Evolutionary conservation across 108 stramenopile genomes (phyloP).

Genomic region (Hondaea fermentalgiana): DNA sequence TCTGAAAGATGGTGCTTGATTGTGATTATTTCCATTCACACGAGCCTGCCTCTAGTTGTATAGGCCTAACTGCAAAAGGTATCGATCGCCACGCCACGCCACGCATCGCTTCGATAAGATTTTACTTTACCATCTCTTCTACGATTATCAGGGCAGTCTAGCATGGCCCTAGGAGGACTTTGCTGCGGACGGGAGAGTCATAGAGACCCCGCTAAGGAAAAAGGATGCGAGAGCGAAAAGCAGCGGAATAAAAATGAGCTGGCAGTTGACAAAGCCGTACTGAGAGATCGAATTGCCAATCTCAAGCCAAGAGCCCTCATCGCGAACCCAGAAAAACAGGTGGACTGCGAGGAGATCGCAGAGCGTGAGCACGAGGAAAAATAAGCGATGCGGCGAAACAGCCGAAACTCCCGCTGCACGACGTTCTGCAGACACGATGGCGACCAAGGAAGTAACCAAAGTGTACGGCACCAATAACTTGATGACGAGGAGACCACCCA

Average conservation of each 20-base stretch:
- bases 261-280: not conserved
- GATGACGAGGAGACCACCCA: not conserved
- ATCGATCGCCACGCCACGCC: no score
- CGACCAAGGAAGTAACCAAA: not conserved
- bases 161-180: not conserved
- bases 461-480: not conserved
- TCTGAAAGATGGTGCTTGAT: no score
- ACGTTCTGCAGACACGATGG: not conserved
- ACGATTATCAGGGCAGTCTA: no score
- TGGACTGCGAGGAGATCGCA: not conserved
- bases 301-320: slow-evolving; percentile 6
- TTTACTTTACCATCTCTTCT: no score
- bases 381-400: not conserved
- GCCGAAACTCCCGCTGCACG: not conserved
- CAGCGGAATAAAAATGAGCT: not conserved
- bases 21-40: no score
- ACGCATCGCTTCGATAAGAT: no score
- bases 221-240: not conserved
- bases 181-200: not conserved
- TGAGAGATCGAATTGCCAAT: slow-evolving; percentile 13
- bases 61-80: no score
- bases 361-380: not conserved
- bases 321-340: slow-evolving; percentile 11
- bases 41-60: no score
- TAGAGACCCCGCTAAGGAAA: not conserved